Evolutionary conservation across 441 rosid species (phyloP), one percentile per base, ranked within the genome.

Genomic region (Gossypium lobatum): DNA sequence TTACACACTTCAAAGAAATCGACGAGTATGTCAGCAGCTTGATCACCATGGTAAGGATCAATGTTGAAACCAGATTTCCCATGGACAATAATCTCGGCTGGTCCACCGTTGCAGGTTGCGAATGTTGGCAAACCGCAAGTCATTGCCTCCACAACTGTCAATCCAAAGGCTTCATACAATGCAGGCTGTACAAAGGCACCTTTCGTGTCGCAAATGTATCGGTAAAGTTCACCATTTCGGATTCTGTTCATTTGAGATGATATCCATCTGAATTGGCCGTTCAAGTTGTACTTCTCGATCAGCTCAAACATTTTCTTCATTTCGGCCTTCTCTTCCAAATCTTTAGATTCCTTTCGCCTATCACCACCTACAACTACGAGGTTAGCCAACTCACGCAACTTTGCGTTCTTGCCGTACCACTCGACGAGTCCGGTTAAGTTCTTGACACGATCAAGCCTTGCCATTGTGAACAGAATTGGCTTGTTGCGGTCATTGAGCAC

Each of bases 381-480:
- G 88, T 94, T 94, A 21, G 74, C 97, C 26, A 91, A 71, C 64
- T 88, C 92, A 0, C 97, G 89, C 1, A 92, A 75, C 80, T 73
- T 80, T 0, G 76, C 39, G 54, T 89, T 94, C 91, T 91, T 89
- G 13, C 95, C 97, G 1, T 92, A 92, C 97, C 98, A 94, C 83
- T 92, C 98, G 0, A 92, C 98, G 21, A 94, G 95, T 34, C 98
- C 98, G 0, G 88, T 34, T 59, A 94, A 80, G 57, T 94, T 94
- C 91, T 94, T 94, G 1, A 94, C 98, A 31, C 97, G 91, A 82
- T 94, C 98, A 37, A 94, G 87, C 83, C 98, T 87, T 23, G 97
- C 98, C 98, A 94, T 94, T 4, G 98, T 92, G 82, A 94, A 94
- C 25, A 94, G 74, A 70, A 92, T 91, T 10, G 97, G 95, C 89